A percentile compares a stretch with the other conserved stretches of the same genome.
Evolutionary conservation across 441 rosid species (phyloP).

Genomic region (Erodium texanum): DNA sequence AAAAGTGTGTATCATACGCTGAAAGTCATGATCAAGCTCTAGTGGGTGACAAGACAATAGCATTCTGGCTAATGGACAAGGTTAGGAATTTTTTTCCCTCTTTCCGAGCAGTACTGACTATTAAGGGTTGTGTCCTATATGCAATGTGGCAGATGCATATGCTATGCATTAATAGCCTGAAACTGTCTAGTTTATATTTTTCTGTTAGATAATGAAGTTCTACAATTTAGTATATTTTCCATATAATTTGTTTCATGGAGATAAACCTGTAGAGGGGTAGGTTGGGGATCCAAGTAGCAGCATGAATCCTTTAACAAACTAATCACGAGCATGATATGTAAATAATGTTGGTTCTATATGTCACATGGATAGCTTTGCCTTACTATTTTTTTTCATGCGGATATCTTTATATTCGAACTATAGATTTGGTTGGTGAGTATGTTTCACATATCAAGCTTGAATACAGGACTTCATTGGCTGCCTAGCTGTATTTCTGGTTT

Average conservation of each 20-base stretch:
- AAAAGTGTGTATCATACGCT: conserved; percentile 81
- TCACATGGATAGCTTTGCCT: not conserved
- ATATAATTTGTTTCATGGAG: not conserved
- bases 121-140: not conserved
- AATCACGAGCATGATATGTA: too few relatives aligned
- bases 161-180: conserved; percentile 1
- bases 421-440: not conserved
- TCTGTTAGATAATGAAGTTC: not conserved
- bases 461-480: not conserved
- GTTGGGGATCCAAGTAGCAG: too few relatives aligned
- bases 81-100: conserved; percentile 24
- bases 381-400: not conserved
- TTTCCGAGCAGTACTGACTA: not conserved
- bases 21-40: conserved; percentile 99
- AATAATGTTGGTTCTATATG: not conserved
- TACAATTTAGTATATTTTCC: not conserved
- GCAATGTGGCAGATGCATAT: not conserved
- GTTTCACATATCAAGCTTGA: not conserved
- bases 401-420: not conserved
- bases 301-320: too few relatives aligned
- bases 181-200: not conserved
- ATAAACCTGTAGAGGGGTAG: not conserved
- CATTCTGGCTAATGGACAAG: conserved; percentile 99
- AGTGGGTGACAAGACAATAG: conserved; percentile 94
- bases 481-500: not conserved